Evolutionary conservation across 2,329 filamentous ascomycete genomes (phyloP), one percentile per base, ranked within the genome.

Genomic region (Talaromyces funiculosus): DNA sequence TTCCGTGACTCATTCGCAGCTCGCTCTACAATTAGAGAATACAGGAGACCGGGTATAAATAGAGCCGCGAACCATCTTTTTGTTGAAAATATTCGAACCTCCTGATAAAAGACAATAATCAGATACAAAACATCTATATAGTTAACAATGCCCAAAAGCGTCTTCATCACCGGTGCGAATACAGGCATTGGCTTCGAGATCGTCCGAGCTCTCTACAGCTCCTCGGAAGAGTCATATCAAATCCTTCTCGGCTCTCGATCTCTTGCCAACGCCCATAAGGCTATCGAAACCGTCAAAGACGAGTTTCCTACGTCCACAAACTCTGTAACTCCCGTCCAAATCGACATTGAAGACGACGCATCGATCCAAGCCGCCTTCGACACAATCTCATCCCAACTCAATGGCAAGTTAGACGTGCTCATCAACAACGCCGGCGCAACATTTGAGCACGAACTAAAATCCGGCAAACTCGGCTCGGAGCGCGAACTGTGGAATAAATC

Each of bases 91-190:
- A 29, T 29, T 29, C 3, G 4, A 6, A 22, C 6, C 40, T 22
- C 9, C 40, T 20, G 24, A 9, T 31, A 9, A 31, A 9, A 7
- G 12, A 43, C 12, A 43, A 0, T 22, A 43, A 3, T n/a, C 40
- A 43, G 7, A 14, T 22, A 22, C 10, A 22, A 22, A 42, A 22
- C 10, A 43, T 24, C 40, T 7, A 14, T 10, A 42, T 20, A 20
- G 38, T n/a, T 47, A 6, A 29, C 7, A 47, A 47, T 47, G 43
- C 10, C 22, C 3, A 43, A 54, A 38, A 24, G 33, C 62, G 69
- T 86, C n/a, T 70, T 87, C 45, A 79, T 87, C 63, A 87, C 85
- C 1, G 85, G 85, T 37, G 84, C 77, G 62, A 87, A 86, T 65
- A 85, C 80, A 0, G 85, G 85, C 16, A 78, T 88, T 20, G 86